Evolutionary conservation across 2,329 filamentous ascomycete species (phyloP), one percentile per base, ranked within the genome.

Genomic region (Hysterium pulicare): DNA sequence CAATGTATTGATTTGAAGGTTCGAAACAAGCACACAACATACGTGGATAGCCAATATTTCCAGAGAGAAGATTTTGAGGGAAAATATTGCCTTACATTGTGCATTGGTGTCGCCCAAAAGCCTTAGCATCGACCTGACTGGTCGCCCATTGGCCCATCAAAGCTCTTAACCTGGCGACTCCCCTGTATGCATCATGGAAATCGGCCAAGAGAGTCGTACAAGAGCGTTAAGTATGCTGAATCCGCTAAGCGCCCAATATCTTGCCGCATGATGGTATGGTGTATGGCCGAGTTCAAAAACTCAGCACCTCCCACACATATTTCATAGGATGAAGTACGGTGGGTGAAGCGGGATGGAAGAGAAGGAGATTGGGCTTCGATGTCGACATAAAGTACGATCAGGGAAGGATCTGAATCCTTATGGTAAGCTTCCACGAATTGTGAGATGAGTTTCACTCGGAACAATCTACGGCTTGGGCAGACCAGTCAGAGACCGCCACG

Each of bases 401-500:
- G 21, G 45, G 41, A 47, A 34, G 40, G 49, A 44, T 45, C 41
- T 39, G 43, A 32, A 51, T 49, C 44, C 47, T 50, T 40, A 45
- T 38, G 48, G 44, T 41, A 40, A 37, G 21, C 43, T 44, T 40
- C 48, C 46, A 41, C 51, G 47, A 49, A 49, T 46, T 44, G 48
- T 49, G 45, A 45, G 42, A 49, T 36, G 40, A 47, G 44, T 49
- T 44, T 47, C 48, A 45, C 42, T 38, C 44, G 49, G 53, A 30
- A 44, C 54, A 61, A 66, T 66, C 63, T 62, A 56, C 57, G 55
- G 54, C 47, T 45, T 55, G 34, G 58, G 52, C 52, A 67, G 60
- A 54, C 66, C 64, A 69, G 59, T 69, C 64, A 69, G 63, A 62
- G 62, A 60, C 56, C 58, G 66, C 64, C 66, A 69, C 66, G 66